Evolutionary conservation across 129 eudicot species (phyloP).

Genomic region (Pseudognaphalium luteoalbum): DNA sequence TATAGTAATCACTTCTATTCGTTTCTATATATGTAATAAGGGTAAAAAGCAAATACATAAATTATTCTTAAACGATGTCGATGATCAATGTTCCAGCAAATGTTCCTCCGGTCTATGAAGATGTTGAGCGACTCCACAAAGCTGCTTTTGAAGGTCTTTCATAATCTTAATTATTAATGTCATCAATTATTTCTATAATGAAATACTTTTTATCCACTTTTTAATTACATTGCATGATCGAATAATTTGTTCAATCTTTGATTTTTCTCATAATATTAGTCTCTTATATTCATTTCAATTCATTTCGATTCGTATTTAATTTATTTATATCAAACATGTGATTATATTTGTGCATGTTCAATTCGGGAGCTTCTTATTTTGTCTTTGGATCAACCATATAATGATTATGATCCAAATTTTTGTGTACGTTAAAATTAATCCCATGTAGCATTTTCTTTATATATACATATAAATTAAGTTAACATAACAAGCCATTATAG

Average conservation of each 20-base stretch:
- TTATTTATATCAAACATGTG: background rate
- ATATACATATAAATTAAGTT: background rate
- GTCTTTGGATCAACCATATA: background rate
- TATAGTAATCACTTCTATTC: background rate
- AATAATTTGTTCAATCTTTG: too few species aligned
- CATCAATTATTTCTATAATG: background rate
- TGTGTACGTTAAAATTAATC: background rate
- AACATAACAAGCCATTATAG: background rate
- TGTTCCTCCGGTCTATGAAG: slow-evolving; percentile 67
- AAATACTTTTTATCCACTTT: background rate
- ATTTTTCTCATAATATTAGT: too few species aligned
- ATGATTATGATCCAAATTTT: background rate
- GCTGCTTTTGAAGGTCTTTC: slow-evolving; percentile 51
- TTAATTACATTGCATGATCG: background rate
- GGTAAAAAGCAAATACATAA: background rate
- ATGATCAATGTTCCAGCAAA: slow-evolving; percentile 58
- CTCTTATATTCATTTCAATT: too few species aligned
- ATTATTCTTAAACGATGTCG: slow-evolving; percentile 42
- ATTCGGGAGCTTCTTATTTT: background rate
- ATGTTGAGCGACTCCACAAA: slow-evolving; percentile 74
- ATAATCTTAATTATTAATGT: background rate
- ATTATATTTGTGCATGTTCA: background rate
- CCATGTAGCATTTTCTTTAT: background rate
- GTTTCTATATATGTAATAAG: background rate
- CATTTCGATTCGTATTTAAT: too few species aligned